A percentile compares a stretch with the other conserved stretches of the same genome.
These are phyloP conservation scores for Tremellales sp. DNA, from an alignment of 1,284 basidiomycete species.

Conservation along the genomic window DNA sequence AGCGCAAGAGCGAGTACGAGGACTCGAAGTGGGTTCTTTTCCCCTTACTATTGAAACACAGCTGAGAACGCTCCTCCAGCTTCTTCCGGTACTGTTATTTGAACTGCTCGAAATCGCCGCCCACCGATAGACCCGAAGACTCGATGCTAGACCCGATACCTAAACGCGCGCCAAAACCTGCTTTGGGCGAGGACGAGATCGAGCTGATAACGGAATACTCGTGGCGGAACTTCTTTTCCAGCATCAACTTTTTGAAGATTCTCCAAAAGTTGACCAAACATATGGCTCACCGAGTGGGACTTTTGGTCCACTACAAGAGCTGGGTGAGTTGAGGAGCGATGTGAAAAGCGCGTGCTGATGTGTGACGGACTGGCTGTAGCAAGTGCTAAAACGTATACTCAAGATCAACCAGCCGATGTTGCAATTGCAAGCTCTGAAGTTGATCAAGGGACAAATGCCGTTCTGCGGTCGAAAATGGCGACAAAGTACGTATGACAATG, in stretches of 20 bases:
- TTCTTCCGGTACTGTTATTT: conserved; percentile 87
- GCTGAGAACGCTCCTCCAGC: conserved; percentile 50
- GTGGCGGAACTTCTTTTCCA: conserved; percentile 96
- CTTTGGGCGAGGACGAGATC: conserved; percentile 66
- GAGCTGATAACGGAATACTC: conserved; percentile 91
- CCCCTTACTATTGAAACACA: too few relatives aligned
- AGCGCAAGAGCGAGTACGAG: conserved; percentile 82
- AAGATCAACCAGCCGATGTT: conserved; percentile 90
- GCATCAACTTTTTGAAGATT: conserved; percentile 97
- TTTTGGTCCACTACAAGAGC: conserved; percentile 98
- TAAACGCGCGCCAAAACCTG: conserved; percentile 46
- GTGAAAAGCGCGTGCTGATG: background rate
- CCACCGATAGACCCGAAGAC: conserved; percentile 44
- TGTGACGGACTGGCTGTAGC: conserved; percentile 53
- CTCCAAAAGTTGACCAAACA: conserved; percentile 97
- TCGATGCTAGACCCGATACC: conserved; percentile 49
- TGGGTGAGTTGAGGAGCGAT: conserved; percentile 59
- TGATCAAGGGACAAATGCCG: conserved; percentile 98
- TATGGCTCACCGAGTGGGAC: conserved; percentile 87
- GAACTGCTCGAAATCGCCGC: conserved; percentile 57
- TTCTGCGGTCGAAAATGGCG: conserved; percentile 98
- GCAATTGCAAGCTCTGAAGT: conserved; percentile 92
- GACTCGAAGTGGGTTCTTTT: conserved; percentile 70
- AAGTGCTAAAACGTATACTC: conserved; percentile 89
- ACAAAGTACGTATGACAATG: conserved; percentile 63